A percentile compares a stretch with the other conserved stretches of the same genome.
phyloP scores from a whole-genome alignment of 345 rosid genomes.

The Syzygium jambos region DNA sequence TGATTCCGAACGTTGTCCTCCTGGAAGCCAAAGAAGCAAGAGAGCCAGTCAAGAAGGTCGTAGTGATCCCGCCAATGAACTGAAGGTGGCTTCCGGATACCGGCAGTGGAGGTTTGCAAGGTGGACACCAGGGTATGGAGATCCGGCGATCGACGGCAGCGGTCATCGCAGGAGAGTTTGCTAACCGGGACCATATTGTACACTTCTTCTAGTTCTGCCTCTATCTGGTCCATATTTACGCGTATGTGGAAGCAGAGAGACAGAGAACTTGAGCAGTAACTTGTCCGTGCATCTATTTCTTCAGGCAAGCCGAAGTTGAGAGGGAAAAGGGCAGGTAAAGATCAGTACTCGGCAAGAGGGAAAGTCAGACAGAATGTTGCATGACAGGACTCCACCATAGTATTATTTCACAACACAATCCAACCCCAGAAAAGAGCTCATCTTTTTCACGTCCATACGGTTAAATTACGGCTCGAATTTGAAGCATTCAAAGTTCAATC shows the following conservation, averaged over 20 bases:
- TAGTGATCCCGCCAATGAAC: constrained; percentile 2
- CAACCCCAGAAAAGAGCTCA: background rate
- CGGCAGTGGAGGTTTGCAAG: constrained; percentile 25
- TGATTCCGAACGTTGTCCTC: constrained; percentile 69
- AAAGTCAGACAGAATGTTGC: background rate
- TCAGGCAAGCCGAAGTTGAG: background rate
- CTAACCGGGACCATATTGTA: constrained; percentile 79
- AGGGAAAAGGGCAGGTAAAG: fast-evolving
- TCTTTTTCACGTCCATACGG: background rate
- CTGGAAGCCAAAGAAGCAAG: constrained; percentile 55
- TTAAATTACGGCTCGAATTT: too few species aligned
- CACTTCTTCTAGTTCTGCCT: background rate
- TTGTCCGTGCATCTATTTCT: background rate
- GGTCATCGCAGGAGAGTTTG: constrained; percentile 41
- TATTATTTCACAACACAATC: background rate
- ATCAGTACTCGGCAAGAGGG: background rate
- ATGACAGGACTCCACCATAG: fast-evolving
- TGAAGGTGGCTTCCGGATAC: constrained; percentile 53
- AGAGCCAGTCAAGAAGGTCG: constrained; percentile 83
- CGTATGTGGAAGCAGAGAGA: background rate
- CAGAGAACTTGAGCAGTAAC: background rate
- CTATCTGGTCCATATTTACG: background rate
- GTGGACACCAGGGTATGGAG: constrained; percentile 60
- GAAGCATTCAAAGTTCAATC: too few species aligned
- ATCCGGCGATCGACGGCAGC: constrained; percentile 59